A percentile compares a stretch with the other conserved stretches of the same genome.
phyloP scores from a whole-genome alignment of 192 early-diverging fungal genomes.

The Umbelopsis isabellina region DNA sequence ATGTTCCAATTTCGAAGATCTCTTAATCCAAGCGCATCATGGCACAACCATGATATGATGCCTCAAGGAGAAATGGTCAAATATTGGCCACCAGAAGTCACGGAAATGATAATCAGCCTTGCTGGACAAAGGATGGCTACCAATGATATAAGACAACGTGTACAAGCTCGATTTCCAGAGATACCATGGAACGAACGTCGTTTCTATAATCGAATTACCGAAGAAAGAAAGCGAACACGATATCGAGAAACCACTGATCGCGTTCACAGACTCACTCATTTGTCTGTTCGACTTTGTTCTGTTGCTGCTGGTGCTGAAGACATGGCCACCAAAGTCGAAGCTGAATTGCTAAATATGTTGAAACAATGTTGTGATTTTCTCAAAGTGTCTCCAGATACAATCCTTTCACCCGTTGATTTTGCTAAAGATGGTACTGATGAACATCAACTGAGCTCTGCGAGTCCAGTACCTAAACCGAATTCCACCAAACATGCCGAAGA shows the following conservation, averaged over 20 bases:
- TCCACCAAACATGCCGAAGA: not conserved
- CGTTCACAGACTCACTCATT: constrained; percentile 41
- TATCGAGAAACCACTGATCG: constrained; percentile 47
- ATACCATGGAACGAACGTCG: constrained; percentile 57
- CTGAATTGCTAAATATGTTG: constrained; percentile 6
- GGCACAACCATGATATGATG: constrained; percentile 52
- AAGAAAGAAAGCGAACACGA: constrained; percentile 49
- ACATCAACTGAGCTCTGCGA: constrained; percentile 9
- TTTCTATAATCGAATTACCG: constrained; percentile 55
- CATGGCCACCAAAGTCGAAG: constrained; percentile 14
- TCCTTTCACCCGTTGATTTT: constrained; percentile 1
- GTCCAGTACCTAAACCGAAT: not conserved
- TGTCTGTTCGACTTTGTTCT: constrained; percentile 42
- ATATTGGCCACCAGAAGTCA: constrained; percentile 49
- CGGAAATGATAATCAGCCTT: constrained; percentile 48
- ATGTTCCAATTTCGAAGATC: constrained; percentile 52
- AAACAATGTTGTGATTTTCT: constrained; percentile 20
- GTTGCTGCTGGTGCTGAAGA: constrained; percentile 22
- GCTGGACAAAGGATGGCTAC: constrained; percentile 48
- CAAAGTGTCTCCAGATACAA: constrained; percentile 7
- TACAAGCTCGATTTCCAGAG: constrained; percentile 51
- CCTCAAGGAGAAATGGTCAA: constrained; percentile 48
- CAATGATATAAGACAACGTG: constrained; percentile 36
- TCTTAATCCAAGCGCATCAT: constrained; percentile 48
- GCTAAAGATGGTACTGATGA: not conserved